Conservation (phyloP, 495 filamentous ascomycete genomes). For the Aspergillus conjunctus region DNA sequence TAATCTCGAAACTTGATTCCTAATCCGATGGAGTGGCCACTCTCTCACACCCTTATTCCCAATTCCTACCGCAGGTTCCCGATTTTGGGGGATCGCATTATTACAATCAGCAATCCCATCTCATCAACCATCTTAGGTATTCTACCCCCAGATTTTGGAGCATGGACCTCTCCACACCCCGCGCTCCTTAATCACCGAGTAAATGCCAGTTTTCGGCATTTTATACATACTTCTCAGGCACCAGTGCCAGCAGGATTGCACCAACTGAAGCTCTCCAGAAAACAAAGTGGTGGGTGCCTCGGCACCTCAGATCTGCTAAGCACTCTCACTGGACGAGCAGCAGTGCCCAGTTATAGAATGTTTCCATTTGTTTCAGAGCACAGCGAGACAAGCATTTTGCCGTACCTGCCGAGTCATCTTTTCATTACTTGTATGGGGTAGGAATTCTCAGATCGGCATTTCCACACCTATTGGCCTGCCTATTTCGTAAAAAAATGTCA, state of each 20-base stretch:
- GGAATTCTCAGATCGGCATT: not conserved
- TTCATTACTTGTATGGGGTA: not conserved
- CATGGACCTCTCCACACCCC: not conserved
- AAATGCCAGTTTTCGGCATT: slow-evolving; percentile 16
- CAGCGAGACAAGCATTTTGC: not conserved
- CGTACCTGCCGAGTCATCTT: not conserved
- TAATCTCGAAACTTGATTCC: too few species aligned
- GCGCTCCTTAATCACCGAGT: slow-evolving; percentile 9
- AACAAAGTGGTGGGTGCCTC: not conserved
- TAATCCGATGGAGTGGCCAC: too few species aligned
- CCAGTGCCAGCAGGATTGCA: not conserved
- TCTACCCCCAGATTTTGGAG: not conserved
- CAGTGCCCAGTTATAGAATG: not conserved
- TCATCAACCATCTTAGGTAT: not conserved
- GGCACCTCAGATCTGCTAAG: not conserved
- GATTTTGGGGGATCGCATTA: too few species aligned
- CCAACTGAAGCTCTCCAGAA: not conserved
- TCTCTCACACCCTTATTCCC: too few species aligned
- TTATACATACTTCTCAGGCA: not conserved
- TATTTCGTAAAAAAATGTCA: not conserved
- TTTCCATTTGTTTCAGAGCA: not conserved
- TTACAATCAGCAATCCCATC: too few species aligned
- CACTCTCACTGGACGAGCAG: not conserved
- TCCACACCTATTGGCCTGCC: not conserved
- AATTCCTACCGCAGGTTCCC: too few species aligned